A percentile compares a stretch with the other conserved stretches of the same genome.
phyloP scores from a whole-genome alignment of 305 asterid genomes.

The Fraxinus floribunda region DNA sequence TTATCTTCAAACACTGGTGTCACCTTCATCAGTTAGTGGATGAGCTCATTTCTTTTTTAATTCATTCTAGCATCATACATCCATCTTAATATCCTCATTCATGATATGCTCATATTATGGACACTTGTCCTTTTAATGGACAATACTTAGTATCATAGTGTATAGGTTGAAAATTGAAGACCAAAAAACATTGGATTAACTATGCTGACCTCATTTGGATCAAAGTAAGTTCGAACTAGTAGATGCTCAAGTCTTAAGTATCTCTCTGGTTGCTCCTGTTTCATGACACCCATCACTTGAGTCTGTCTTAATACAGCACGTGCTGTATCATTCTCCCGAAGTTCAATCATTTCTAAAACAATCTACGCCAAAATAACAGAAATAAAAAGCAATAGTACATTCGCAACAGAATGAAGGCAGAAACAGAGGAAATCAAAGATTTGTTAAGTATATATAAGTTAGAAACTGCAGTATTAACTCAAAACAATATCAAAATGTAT shows the following conservation, averaged over 20 bases:
- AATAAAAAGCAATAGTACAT: conserved; percentile 15
- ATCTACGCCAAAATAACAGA: conserved; percentile 43
- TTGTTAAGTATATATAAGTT: not conserved
- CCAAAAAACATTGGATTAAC: not conserved
- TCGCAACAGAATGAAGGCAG: conserved; percentile 10
- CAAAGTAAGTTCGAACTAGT: conserved; percentile 88
- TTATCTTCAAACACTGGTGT: not conserved
- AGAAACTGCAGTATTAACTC: not conserved
- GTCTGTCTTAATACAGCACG: conserved; percentile 96
- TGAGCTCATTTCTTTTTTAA: not conserved
- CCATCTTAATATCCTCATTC: not conserved
- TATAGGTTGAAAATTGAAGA: not conserved
- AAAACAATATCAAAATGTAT: not conserved
- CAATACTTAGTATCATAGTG: not conserved
- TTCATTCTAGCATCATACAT: not conserved
- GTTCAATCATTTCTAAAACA: conserved; percentile 98
- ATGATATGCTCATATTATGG: not conserved
- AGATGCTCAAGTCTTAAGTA: conserved; percentile 92
- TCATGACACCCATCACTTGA: conserved; percentile 98
- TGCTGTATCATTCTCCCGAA: conserved; percentile 95
- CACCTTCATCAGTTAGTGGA: not conserved
- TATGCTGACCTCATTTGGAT: conserved; percentile 77
- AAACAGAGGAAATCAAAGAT: not conserved
- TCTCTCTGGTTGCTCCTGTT: conserved; percentile 97
- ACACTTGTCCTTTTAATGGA: not conserved